Evolutionary conservation across 2,329 filamentous ascomycete species (phyloP).

Genomic region (Aspergillus sp.): DNA sequence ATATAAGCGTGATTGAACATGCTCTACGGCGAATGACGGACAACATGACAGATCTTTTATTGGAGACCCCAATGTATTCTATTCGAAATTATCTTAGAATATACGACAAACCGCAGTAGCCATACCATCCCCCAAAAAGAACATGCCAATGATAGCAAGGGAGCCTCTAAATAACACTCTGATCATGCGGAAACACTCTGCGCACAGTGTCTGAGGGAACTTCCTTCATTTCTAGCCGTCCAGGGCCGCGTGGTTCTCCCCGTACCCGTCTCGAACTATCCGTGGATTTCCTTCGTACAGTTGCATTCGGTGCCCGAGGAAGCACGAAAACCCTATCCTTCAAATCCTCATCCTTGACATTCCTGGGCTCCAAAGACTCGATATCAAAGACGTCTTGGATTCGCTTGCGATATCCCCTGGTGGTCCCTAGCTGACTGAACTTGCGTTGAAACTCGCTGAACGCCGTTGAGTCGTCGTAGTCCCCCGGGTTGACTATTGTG

Average conservation of each 20-base stretch:
- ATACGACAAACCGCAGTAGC: background rate
- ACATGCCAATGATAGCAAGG: too few relatives aligned
- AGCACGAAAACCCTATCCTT: conserved; percentile 13
- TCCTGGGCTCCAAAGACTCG: conserved; percentile 6
- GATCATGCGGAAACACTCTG: background rate
- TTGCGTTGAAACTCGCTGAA: conserved; percentile 5
- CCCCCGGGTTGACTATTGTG: background rate
- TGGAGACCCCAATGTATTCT: background rate
- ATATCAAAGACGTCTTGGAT: conserved; percentile 17
- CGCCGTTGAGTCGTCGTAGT: background rate
- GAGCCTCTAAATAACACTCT: too few relatives aligned
- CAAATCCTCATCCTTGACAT: background rate
- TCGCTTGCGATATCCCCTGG: conserved; percentile 8
- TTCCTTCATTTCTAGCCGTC: background rate
- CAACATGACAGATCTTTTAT: background rate
- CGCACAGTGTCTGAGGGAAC: background rate
- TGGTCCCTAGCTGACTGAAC: conserved; percentile 7
- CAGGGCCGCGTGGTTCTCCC: background rate
- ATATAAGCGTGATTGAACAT: background rate
- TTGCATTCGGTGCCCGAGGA: conserved; percentile 15
- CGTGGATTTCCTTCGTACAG: conserved; percentile 2
- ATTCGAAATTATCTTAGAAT: background rate
- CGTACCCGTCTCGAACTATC: background rate
- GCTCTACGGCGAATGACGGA: background rate
- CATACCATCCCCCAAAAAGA: too few relatives aligned